Percentiles rank a stretch among this genome's conserved stretches.
Evolutionary conservation across 345 rosid genomes (phyloP).

Genomic region (Hibiscus syriacus): DNA sequence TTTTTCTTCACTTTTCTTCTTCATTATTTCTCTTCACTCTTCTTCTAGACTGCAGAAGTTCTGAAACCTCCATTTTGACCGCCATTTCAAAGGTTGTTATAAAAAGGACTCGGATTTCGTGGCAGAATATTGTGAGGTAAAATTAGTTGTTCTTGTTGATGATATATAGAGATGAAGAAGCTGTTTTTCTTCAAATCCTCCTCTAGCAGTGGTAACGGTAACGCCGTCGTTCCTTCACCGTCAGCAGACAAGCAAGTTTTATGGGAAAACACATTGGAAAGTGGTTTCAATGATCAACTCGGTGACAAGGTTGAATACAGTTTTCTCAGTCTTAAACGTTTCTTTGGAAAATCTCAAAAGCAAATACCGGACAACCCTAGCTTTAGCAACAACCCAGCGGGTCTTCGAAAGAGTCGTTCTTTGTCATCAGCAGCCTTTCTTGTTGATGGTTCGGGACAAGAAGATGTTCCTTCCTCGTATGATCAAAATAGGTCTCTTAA

Average conservation of each 20-base stretch:
- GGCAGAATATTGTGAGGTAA: conserved; percentile 13
- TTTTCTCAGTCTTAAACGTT: no score
- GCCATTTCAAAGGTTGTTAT: conserved; percentile 12
- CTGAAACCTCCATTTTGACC: conserved; percentile 69
- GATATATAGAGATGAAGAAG: no score
- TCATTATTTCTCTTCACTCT: no score
- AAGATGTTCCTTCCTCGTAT: conserved; percentile 22
- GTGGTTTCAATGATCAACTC: conserved; percentile 24
- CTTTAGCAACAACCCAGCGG: conserved; percentile 25
- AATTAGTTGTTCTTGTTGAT: conserved; percentile 12
- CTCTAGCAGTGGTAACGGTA: no score
- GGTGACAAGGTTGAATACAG: conserved; percentile 26
- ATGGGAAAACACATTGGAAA: conserved; percentile 31
- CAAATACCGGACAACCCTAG: no score
- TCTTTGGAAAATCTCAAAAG: no score
- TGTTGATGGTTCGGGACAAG: conserved; percentile 38
- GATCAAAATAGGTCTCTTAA: conserved; percentile 40
- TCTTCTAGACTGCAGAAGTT: conserved; percentile 51
- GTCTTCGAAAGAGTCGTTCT: conserved; percentile 81
- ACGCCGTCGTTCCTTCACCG: conserved; percentile 20
- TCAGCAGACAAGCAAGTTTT: conserved; percentile 39
- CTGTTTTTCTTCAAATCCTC: no score
- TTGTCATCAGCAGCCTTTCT: no score
- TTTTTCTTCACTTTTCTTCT: no score
- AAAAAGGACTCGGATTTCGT: conserved; percentile 9